Conservation (phyloP, 352 stramenopile genomes). For the Nothophytophthora sp. region DNA sequence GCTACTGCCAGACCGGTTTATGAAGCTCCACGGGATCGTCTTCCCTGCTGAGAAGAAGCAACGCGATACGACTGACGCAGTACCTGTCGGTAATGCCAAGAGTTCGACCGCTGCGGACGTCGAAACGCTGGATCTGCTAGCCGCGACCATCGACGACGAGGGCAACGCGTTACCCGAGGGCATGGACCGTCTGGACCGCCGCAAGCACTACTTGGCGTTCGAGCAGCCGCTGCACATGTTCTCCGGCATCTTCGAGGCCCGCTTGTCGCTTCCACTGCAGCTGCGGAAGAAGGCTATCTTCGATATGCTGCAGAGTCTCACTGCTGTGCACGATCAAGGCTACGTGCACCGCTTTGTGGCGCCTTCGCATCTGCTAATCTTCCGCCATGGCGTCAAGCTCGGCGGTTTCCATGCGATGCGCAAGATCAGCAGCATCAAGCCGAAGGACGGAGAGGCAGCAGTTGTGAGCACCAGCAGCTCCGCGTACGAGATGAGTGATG, state of each 20-base stretch:
- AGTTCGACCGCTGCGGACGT: conserved; percentile 8
- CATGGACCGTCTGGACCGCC: conserved; percentile 32
- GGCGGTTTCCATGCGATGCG: conserved; percentile 74
- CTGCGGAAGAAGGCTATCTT: conserved; percentile 73
- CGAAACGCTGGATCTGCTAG: conserved; percentile 39
- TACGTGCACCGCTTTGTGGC: conserved; percentile 84
- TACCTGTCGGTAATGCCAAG: background rate
- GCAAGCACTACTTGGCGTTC: conserved; percentile 78
- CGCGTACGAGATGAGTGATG: conserved; percentile 71
- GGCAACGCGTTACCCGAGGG: conserved; percentile 29
- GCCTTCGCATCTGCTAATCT: conserved; percentile 71
- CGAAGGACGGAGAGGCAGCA: conserved; percentile 36
- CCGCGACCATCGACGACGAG: conserved; percentile 34
- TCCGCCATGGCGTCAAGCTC: conserved; percentile 62
- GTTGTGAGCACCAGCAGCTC: too few relatives aligned
- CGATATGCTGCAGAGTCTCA: conserved; percentile 66
- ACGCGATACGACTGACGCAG: conserved; percentile 12
- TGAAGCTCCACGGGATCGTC: conserved; percentile 65
- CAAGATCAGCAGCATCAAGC: conserved; percentile 37
- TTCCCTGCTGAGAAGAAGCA: conserved; percentile 60
- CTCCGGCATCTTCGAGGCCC: conserved; percentile 72
- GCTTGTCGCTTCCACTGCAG: conserved; percentile 35
- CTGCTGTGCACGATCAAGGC: conserved; percentile 62
- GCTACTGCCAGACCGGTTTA: conserved; percentile 48
- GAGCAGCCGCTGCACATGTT: conserved; percentile 81